Conservation (phyloP, 371 early-diverging fungal genomes). For the Circinella umbellata region DNA sequence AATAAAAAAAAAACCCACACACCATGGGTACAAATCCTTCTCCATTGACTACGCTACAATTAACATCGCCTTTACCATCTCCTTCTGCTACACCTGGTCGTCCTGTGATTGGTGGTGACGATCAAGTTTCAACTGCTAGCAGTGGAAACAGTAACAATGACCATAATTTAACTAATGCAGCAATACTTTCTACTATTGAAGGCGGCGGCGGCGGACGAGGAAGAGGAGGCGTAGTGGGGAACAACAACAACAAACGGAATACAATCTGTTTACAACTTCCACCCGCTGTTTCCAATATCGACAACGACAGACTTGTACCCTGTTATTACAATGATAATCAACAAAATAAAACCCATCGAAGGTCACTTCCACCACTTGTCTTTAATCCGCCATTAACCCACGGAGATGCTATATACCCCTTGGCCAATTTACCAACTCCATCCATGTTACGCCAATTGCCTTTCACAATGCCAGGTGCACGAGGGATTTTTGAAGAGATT, state of each 20-base stretch:
- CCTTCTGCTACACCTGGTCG: constrained; percentile 21
- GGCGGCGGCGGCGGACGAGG: neutral
- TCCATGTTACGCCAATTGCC: constrained; percentile 7
- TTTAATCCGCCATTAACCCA: constrained; percentile 14
- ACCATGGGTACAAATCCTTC: constrained; percentile 17
- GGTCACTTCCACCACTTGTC: constrained; percentile 13
- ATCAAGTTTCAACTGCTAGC: neutral
- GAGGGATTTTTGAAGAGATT: constrained; percentile 15
- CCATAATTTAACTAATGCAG: neutral
- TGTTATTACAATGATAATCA: neutral
- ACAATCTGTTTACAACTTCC: neutral
- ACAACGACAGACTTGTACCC: neutral
- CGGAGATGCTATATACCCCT: constrained; percentile 20
- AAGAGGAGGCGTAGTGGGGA: neutral
- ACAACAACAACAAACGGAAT: constrained; percentile 6
- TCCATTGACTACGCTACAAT: constrained; percentile 15
- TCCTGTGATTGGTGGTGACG: neutral
- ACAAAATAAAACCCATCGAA: neutral
- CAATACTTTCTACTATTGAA: neutral
- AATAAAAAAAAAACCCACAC: constrained; percentile 3
- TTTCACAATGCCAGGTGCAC: constrained; percentile 15
- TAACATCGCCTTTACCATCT: constrained; percentile 23
- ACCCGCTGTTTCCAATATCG: neutral
- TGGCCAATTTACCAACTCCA: constrained; percentile 24
- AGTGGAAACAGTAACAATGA: neutral